Evolutionary conservation across 352 stramenopile species (phyloP).

Genomic region (Globisporangium cylindrosporum): DNA sequence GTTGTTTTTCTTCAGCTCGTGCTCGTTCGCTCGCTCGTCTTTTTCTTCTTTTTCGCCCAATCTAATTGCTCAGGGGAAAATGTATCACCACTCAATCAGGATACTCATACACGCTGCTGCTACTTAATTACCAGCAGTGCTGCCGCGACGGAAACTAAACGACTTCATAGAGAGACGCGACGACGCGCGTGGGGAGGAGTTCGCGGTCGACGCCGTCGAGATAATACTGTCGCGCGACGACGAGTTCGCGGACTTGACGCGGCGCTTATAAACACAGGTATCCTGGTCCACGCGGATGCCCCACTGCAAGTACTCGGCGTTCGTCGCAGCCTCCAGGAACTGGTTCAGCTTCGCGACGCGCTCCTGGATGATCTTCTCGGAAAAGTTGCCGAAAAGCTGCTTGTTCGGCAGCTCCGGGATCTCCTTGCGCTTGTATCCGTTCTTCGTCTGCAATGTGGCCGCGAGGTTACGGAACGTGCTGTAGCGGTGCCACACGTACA

Average conservation of each 20-base stretch:
- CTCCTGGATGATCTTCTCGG: constrained; percentile 75
- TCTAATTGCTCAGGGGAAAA: constrained; percentile 6
- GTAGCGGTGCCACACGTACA: constrained; percentile 78
- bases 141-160: constrained; percentile 67
- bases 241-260: constrained; percentile 43
- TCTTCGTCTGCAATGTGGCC: constrained; percentile 70
- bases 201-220: constrained; percentile 35
- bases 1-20: background rate
- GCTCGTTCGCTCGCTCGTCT: background rate
- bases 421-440: constrained; percentile 70
- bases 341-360: constrained; percentile 70
- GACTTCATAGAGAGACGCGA: constrained; percentile 69
- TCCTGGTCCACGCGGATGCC: constrained; percentile 73
- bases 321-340: constrained; percentile 71
- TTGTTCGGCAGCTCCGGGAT: constrained; percentile 75
- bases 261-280: constrained; percentile 73
- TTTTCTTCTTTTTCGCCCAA: background rate
- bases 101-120: constrained; percentile 11
- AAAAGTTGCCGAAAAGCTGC: constrained; percentile 70
- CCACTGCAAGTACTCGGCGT: constrained; percentile 73
- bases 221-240: constrained; percentile 41
- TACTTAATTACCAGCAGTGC: constrained; percentile 46
- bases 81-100: constrained; percentile 1
- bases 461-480: constrained; percentile 77
- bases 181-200: constrained; percentile 52